Evolutionary conservation across 495 filamentous ascomycete genomes (phyloP), one percentile per base, ranked within the genome.

Genomic region (Venustampulla echinocandica): DNA sequence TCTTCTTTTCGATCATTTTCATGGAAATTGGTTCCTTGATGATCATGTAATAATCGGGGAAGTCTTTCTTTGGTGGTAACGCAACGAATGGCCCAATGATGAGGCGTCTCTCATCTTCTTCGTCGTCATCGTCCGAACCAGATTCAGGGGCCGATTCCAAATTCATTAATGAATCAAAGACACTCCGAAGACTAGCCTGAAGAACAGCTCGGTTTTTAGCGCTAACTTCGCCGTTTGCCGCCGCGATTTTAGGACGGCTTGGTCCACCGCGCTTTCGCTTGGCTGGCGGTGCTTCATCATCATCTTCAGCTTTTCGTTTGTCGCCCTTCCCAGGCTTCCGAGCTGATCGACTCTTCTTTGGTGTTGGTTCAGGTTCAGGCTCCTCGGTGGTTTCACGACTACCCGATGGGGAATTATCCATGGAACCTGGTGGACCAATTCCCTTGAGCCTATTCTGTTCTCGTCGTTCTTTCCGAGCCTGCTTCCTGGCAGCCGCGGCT

Each of bases 71-170:
- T n/a, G 86, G 80, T 15, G 90, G 90, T 14, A 94, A 73, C 57
- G 88, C 87, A 64, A 96, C 75, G 63, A 98, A 98, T 0, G 90
- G 92, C 30, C 90, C 92, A 43, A 95, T 96, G 61, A 96, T 84
- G 17, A 85, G 69, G 42, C 90, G 85, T 38, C 79, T 40, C 15
- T 28, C 44, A 18, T 22, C 68, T 62, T 49, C 68, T 40, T 51
- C 48, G 63, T 53, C 78, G 44, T 82, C 79, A 37, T 80, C 79
- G 45, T 74, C 71, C 41, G 59, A 59, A n/a, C 80, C 72, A 9
- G 41, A 27, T n/a, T 75, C 76, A 7, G 68, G 63, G 28, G 86
- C 80, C 10, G 75, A 75, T 23, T 93, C 87, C 44, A 96, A 75
- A 33, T 80, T 78, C 69, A 89, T 87, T 51, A 97, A 63, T 0